phyloP scores from a whole-genome alignment of 768 basidiomycete genomes.

The Naematelia aurantialba region DNA sequence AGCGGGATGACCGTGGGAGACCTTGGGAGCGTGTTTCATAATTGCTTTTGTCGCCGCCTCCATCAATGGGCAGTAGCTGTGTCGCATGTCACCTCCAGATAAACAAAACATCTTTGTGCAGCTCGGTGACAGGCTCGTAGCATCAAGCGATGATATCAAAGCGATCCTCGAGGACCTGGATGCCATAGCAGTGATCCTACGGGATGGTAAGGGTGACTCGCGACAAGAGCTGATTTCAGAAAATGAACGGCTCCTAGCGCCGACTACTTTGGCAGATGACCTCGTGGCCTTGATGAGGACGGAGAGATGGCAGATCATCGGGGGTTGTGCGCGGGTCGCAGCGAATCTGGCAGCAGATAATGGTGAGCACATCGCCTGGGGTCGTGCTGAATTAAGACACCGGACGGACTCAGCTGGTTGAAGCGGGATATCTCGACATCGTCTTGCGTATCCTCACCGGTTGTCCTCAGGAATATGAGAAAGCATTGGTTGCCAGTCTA shows the following conservation, averaged over 20 bases:
- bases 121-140: neutral
- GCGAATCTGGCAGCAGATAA: conserved; percentile 23
- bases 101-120: neutral
- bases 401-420: neutral
- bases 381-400: conserved; percentile 6
- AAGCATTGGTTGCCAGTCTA: conserved; percentile 14
- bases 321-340: conserved; percentile 14
- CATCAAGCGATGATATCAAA: neutral
- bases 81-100: neutral
- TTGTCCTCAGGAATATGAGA: neutral
- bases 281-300: neutral
- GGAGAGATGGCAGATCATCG: neutral
- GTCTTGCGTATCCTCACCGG: neutral
- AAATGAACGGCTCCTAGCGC: neutral
- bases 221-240: neutral
- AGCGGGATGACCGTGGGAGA: neutral
- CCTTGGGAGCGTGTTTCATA: neutral
- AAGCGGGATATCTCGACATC: conserved; percentile 9
- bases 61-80: neutral
- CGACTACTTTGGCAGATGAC: neutral
- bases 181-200: neutral
- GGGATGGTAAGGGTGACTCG: neutral
- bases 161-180: neutral
- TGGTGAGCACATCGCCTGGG: conserved; percentile 1
- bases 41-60: neutral